These are phyloP conservation scores for Aspergillus sp. DNA, from an alignment of 2,329 filamentous ascomycete species.

Conservation along the genomic window DNA sequence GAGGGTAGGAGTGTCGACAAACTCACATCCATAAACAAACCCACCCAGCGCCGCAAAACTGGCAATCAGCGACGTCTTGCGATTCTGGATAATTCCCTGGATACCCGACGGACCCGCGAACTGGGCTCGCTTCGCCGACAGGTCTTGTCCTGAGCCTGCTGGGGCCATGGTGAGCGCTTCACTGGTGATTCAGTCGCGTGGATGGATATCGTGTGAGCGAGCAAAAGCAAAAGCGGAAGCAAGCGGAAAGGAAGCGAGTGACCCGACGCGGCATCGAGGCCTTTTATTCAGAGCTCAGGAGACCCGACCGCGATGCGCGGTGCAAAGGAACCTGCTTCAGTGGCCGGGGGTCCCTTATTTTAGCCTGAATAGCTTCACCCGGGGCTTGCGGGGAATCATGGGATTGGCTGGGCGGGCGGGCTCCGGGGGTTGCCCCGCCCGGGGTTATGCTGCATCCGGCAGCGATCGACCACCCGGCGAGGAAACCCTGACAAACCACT, in stretches of 20 bases:
- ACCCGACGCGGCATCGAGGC: too few relatives aligned
- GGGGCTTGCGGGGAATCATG: not conserved
- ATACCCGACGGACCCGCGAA: conserved; percentile 1
- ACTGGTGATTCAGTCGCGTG: not conserved
- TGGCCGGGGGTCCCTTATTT: not conserved
- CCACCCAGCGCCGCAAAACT: conserved; percentile 59
- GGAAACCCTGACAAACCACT: not conserved
- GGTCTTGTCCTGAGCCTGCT: not conserved
- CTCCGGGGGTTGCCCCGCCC: not conserved
- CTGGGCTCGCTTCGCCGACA: conserved; percentile 6
- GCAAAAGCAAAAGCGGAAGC: not conserved
- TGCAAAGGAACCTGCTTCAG: not conserved
- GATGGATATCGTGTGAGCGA: not conserved
- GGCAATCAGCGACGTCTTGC: conserved; percentile 59
- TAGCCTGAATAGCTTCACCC: not conserved
- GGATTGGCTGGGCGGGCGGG: not conserved
- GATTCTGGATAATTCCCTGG: not conserved
- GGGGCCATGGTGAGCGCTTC: not conserved
- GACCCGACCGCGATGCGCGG: too few relatives aligned
- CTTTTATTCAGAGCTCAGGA: too few relatives aligned
- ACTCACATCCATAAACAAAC: conserved; percentile 62
- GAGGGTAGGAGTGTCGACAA: rapidly evolving
- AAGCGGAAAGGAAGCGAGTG: not conserved
- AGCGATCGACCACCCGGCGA: not conserved
- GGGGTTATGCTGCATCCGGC: not conserved